phyloP scores from a whole-genome alignment of 306 rosid species.

The Datisca glomerata region DNA sequence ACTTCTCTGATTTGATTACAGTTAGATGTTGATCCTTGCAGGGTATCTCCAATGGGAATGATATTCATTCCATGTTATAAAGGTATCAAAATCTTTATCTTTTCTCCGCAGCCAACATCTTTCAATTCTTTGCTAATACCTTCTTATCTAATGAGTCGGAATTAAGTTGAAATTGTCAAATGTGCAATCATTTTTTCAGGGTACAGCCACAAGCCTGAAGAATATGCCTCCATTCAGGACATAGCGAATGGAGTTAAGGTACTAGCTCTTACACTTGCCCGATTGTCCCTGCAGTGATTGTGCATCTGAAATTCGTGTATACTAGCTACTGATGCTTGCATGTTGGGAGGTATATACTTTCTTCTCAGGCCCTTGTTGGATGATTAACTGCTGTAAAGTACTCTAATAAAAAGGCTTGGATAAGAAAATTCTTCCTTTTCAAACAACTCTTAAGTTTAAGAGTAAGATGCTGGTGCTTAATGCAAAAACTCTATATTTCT shows the following conservation, averaged over 20 bases:
- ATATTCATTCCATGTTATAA: slow-evolving; percentile 92
- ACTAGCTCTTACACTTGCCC: slow-evolving; percentile 71
- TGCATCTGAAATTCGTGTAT: slow-evolving; percentile 10
- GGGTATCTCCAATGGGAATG: slow-evolving; percentile 94
- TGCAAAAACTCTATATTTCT: no score
- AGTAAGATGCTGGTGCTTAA: no score
- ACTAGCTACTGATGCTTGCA: slow-evolving; percentile 2
- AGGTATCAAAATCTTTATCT: slow-evolving; percentile 33
- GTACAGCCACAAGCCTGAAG: slow-evolving; percentile 96
- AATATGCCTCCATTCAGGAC: slow-evolving; percentile 51
- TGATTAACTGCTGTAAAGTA: no score
- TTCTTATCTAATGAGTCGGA: no score
- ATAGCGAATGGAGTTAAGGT: slow-evolving; percentile 82
- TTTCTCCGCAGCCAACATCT: neutral
- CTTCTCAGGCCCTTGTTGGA: neutral
- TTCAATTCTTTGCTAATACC: no score
- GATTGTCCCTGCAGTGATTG: slow-evolving; percentile 55
- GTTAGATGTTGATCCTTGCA: slow-evolving; percentile 25
- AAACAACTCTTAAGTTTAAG: no score
- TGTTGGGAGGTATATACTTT: neutral
- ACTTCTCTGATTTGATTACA: slow-evolving; percentile 9
- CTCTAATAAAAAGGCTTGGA: no score
- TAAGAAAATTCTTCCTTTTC: no score
- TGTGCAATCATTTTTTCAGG: slow-evolving; percentile 40
- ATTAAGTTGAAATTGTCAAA: neutral